Percentiles rank a stretch among this genome's conserved stretches.
phyloP scores from a whole-genome alignment of 2,329 filamentous ascomycete species.

The Pseudogymnoascus sp. region DNA sequence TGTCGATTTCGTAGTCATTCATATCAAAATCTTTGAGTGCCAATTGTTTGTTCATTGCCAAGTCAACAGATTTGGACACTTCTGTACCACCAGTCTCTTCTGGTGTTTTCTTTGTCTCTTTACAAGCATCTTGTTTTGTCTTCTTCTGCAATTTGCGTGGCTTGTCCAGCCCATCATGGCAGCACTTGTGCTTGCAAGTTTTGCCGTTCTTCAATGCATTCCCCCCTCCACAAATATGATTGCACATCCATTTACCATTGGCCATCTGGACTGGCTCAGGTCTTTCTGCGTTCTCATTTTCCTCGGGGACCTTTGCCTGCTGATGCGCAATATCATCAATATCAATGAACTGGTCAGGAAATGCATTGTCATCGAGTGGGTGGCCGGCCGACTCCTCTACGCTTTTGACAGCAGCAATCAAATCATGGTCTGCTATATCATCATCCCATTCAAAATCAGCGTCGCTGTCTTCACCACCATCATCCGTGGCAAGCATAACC shows the following conservation, averaged over 20 bases:
- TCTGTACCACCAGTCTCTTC: not conserved
- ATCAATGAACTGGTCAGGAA: conserved; percentile 39
- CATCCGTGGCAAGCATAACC: not conserved
- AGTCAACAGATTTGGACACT: not conserved
- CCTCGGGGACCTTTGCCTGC: not conserved
- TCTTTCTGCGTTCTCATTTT: conserved; percentile 8
- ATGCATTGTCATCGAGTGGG: conserved; percentile 12
- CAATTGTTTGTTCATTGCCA: not conserved
- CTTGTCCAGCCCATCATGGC: conserved; percentile 60
- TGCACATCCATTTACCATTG: conserved; percentile 68
- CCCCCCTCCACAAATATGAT: conserved; percentile 51
- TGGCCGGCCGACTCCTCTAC: conserved; percentile 18
- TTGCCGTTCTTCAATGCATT: conserved; percentile 31
- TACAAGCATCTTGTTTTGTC: not conserved
- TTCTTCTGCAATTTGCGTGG: conserved; percentile 28
- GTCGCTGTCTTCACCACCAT: conserved; percentile 23
- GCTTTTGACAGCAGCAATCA: conserved; percentile 29
- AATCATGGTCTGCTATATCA: conserved; percentile 35
- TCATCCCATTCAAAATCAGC: conserved; percentile 14
- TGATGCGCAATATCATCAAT: conserved; percentile 47
- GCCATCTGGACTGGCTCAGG: conserved; percentile 42
- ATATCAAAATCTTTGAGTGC: not conserved
- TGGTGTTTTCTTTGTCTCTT: not conserved
- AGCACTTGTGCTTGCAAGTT: conserved; percentile 63
- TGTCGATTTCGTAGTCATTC: not conserved